These are phyloP conservation scores for Blattamonas nauphoetae DNA, from an alignment of 78 protist species.

Conservation along the genomic window DNA sequence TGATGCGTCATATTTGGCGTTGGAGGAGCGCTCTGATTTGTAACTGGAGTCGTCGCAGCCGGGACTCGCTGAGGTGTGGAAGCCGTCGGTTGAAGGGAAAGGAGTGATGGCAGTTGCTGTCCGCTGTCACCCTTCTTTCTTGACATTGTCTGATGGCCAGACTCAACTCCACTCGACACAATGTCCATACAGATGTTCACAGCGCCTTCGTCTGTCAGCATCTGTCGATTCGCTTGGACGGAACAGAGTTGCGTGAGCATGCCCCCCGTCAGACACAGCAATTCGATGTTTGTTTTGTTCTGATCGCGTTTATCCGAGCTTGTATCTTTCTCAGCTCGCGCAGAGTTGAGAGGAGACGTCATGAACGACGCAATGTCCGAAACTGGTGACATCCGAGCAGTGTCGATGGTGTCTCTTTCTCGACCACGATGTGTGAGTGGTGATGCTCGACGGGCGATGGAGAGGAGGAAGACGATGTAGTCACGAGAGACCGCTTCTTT, in stretches of 20 bases:
- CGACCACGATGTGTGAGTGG: not conserved
- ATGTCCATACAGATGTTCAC: not conserved
- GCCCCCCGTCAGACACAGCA: not conserved
- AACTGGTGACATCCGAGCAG: not conserved
- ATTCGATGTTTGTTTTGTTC: not conserved
- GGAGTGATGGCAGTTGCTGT: not conserved
- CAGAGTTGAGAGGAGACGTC: not conserved
- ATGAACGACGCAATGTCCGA: not conserved
- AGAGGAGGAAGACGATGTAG: not conserved
- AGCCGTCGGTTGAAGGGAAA: too few species aligned
- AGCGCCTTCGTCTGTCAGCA: not conserved
- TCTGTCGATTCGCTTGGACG: not conserved
- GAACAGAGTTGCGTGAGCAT: not conserved
- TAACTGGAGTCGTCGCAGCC: not conserved
- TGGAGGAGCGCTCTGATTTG: not conserved
- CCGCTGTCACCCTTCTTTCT: not conserved
- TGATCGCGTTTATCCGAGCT: not conserved
- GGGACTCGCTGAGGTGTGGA: not conserved
- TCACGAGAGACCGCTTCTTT: not conserved
- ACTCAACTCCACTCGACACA: not conserved
- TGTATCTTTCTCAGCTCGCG: not conserved
- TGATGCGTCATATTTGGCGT: not conserved
- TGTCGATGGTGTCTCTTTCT: not conserved
- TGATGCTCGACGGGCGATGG: not conserved
- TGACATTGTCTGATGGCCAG: not conserved